Conservation (phyloP, 2,329 filamentous ascomycete genomes). For the Xylariaceae sp. region DNA sequence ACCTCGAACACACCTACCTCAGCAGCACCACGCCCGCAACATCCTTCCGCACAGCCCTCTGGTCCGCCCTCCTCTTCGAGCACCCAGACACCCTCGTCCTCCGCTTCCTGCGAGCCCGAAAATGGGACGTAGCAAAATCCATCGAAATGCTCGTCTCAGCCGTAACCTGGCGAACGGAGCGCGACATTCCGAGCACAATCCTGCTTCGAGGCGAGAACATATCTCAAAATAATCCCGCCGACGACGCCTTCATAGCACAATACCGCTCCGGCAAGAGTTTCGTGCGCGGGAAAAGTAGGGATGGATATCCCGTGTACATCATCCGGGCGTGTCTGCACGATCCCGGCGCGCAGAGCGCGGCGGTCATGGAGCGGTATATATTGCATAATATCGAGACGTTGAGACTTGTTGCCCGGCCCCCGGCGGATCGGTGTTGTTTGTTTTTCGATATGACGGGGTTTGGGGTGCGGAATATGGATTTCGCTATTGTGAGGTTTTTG, state of each 20-base stretch:
- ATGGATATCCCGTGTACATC: constrained; percentile 12
- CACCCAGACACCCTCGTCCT: constrained; percentile 15
- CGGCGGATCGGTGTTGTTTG: constrained; percentile 13
- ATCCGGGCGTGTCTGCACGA: constrained; percentile 13
- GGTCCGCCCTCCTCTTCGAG: constrained; percentile 12
- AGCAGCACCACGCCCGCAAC: background rate
- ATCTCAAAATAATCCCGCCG: constrained; percentile 7
- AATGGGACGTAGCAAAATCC: constrained; percentile 14
- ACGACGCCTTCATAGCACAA: constrained; percentile 14
- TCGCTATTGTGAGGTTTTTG: constrained; percentile 13
- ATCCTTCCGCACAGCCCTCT: constrained; percentile 11
- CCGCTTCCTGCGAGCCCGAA: constrained; percentile 20
- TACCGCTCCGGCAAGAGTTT: constrained; percentile 19
- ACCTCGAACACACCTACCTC: background rate
- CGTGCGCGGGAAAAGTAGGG: constrained; percentile 8
- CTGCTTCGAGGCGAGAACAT: constrained; percentile 11
- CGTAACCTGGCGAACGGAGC: constrained; percentile 13
- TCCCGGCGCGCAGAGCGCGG: constrained; percentile 9
- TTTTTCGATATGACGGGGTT: constrained; percentile 20
- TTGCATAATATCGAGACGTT: constrained; percentile 20
- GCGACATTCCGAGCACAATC: constrained; percentile 5
- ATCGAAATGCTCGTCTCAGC: constrained; percentile 18
- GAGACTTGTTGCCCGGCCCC: background rate
- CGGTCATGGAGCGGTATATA: constrained; percentile 13
- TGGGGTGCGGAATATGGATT: constrained; percentile 19